Percentiles rank a stretch among this genome's conserved stretches.
Conservation (phyloP, 805 yeast genomes). For the Metschnikowia aberdeeniae region DNA sequence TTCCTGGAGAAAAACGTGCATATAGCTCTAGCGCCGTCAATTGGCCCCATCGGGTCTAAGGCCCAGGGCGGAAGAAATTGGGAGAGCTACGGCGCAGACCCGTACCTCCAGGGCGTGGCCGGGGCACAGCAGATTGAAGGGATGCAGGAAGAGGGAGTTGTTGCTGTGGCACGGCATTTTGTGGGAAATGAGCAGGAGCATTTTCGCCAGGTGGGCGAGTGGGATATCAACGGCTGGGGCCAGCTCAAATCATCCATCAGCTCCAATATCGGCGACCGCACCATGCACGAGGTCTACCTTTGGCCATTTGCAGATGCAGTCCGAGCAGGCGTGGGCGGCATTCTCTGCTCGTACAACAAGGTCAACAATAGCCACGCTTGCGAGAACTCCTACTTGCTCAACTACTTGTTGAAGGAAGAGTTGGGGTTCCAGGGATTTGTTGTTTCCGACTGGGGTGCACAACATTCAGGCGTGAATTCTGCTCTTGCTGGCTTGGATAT, state of each 20-base stretch:
- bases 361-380: slow-evolving; percentile 57
- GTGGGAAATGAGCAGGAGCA: slow-evolving; percentile 63
- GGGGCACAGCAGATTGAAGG: slow-evolving; percentile 53
- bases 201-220: slow-evolving; percentile 51
- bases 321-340: slow-evolving; percentile 55
- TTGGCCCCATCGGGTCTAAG: slow-evolving; percentile 59
- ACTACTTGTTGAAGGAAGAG: slow-evolving; percentile 55
- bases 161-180: slow-evolving; percentile 54
- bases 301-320: slow-evolving; percentile 69
- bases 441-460: slow-evolving; percentile 67
- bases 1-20: slow-evolving; percentile 52
- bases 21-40: slow-evolving; percentile 51
- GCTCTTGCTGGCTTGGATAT: slow-evolving; percentile 60
- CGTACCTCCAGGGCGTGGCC: slow-evolving; percentile 53
- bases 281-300: slow-evolving; percentile 56
- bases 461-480: slow-evolving; percentile 52
- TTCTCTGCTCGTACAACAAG: slow-evolving; percentile 59
- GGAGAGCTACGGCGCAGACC: slow-evolving; percentile 63
- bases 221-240: slow-evolving; percentile 45
- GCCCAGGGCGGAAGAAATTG: slow-evolving; percentile 64
- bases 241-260: slow-evolving; percentile 41
- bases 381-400: slow-evolving; percentile 53
- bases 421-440: slow-evolving; percentile 65
- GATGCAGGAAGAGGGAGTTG: slow-evolving; percentile 53
- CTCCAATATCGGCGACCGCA: slow-evolving; percentile 55